Evolutionary conservation across 2,329 filamentous ascomycete genomes (phyloP), one percentile per base, ranked within the genome.

Genomic region (Orbilia brochopaga): DNA sequence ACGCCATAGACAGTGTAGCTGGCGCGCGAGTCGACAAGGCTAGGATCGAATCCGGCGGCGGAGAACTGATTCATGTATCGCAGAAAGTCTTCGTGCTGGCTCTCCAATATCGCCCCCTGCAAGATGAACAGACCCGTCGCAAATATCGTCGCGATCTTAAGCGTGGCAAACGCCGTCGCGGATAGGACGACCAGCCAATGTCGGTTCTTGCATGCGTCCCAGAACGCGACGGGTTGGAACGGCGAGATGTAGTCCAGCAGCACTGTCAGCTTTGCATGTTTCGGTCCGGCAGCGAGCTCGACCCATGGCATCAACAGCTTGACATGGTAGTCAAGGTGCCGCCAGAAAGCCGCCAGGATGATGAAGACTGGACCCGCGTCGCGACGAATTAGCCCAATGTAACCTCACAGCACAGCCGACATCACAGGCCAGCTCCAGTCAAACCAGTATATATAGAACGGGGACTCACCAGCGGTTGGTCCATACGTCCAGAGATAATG

Each of bases 171-270:
- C 2, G 48, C 63, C 10, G 37, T 21, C 0, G 50, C 58, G 2
- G 64, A 55, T 10, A 65, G 5, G 21, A 74, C 35, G 17, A 74
- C 65, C 44, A 74, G 46, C 70, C 70, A 74, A 27, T 74, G 70
- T 6, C 70, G 44, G 27, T 74, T 74, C 52, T 70, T 69, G 42
- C 64, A 69, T 10, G 70, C 70, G 19, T 51, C 13, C 60, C 64
- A 64, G 21, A 69, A 69, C n/a, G 70, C 65, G 15, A 65, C 60
- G 5, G 65, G 64, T 50, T 74, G 63, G 44, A 74, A 69, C 2
- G 70, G 70, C 6, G 70, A 74, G n/a, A 74, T 74, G 42, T 74
- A 74, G 42, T 74, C 70, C 53, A 72, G 51, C 60, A 72, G 50
- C 52, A 72, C 67, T 17, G 67, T 65, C 6, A 72, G 44, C 15